These are phyloP conservation scores for Scedosporium apiospermum DNA, from an alignment of 2,329 filamentous ascomycete species.

Conservation along the genomic window DNA sequence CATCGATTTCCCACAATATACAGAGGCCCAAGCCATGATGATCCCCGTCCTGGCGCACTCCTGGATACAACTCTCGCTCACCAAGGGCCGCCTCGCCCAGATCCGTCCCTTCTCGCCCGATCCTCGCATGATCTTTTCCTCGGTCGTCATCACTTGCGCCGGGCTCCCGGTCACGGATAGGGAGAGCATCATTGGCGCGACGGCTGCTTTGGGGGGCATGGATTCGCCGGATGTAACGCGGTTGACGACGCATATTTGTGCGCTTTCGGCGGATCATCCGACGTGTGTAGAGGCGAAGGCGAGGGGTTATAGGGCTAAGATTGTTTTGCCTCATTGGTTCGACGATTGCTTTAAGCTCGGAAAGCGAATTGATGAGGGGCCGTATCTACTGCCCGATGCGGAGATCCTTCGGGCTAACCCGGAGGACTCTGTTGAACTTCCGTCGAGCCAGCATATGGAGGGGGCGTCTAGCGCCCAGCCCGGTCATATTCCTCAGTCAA, in stretches of 20 bases:
- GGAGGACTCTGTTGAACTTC: constrained; percentile 46
- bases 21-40: constrained; percentile 62
- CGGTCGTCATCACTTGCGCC: constrained; percentile 72
- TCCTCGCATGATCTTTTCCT: constrained; percentile 79
- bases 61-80: constrained; percentile 68
- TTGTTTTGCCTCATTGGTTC: constrained; percentile 95
- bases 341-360: constrained; percentile 93
- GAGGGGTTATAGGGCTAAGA: constrained; percentile 63
- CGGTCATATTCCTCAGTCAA: constrained; percentile 32
- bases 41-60: constrained; percentile 73
- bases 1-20: constrained; percentile 86
- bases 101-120: constrained; percentile 84
- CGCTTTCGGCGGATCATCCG: constrained; percentile 63
- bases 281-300: constrained; percentile 55
- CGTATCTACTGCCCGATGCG: constrained; percentile 78
- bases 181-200: constrained; percentile 84
- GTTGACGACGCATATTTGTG: constrained; percentile 80
- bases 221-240: constrained; percentile 64
- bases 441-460: constrained; percentile 49
- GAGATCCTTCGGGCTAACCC: constrained; percentile 60
- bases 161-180: constrained; percentile 80
- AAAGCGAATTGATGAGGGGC: constrained; percentile 78
- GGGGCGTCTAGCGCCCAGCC: constrained; percentile 52
- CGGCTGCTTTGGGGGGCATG: constrained; percentile 79
- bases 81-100: constrained; percentile 61